A percentile compares a stretch with the other conserved stretches of the same genome.
phyloP scores from a whole-genome alignment of 2,329 filamentous ascomycete species.

The Incumbomyces lentus region DNA sequence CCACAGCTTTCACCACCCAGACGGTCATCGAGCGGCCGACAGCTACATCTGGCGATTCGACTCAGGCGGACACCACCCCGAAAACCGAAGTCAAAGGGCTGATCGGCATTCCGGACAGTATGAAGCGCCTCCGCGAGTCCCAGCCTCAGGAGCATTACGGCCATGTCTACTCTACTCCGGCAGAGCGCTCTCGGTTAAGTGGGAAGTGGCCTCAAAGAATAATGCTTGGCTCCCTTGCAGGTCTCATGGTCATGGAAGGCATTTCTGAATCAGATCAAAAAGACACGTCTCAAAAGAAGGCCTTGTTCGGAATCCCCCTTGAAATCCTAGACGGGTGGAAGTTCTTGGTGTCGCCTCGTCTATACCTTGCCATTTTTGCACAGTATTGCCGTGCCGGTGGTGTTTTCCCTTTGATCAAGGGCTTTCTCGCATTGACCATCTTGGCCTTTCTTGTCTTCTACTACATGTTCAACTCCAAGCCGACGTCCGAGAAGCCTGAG shows the following conservation, averaged over 20 bases:
- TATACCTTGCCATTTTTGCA: slow-evolving; percentile 18
- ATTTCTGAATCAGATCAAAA: slow-evolving; percentile 57
- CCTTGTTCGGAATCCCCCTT: slow-evolving; percentile 55
- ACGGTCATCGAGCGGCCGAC: slow-evolving; percentile 17
- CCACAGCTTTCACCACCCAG: slow-evolving; percentile 20
- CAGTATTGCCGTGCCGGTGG: slow-evolving; percentile 19
- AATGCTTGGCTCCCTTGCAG: slow-evolving; percentile 86
- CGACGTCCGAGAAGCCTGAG: slow-evolving; percentile 39
- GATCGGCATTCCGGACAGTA: slow-evolving; percentile 34
- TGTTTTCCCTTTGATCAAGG: slow-evolving; percentile 20
- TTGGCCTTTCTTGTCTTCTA: slow-evolving; percentile 46
- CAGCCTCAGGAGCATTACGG: slow-evolving; percentile 21
- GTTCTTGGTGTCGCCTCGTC: slow-evolving; percentile 22
- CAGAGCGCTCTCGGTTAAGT: slow-evolving; percentile 34
- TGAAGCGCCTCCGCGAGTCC: slow-evolving; percentile 32
- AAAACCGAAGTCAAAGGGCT: slow-evolving; percentile 27
- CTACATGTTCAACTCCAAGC: slow-evolving; percentile 46
- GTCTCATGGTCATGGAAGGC: slow-evolving; percentile 83
- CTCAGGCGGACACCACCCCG: slow-evolving; percentile 12
- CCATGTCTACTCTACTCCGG: slow-evolving; percentile 26
- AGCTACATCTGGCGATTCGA: slow-evolving; percentile 25
- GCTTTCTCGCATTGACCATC: slow-evolving; percentile 23
- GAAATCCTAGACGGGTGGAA: slow-evolving; percentile 44
- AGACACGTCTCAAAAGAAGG: slow-evolving; percentile 54
- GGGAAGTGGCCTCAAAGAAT: slow-evolving; percentile 57